These are phyloP conservation scores for Chlorophyllum brunneum DNA, from an alignment of 768 basidiomycete genomes.

Conservation along the genomic window DNA sequence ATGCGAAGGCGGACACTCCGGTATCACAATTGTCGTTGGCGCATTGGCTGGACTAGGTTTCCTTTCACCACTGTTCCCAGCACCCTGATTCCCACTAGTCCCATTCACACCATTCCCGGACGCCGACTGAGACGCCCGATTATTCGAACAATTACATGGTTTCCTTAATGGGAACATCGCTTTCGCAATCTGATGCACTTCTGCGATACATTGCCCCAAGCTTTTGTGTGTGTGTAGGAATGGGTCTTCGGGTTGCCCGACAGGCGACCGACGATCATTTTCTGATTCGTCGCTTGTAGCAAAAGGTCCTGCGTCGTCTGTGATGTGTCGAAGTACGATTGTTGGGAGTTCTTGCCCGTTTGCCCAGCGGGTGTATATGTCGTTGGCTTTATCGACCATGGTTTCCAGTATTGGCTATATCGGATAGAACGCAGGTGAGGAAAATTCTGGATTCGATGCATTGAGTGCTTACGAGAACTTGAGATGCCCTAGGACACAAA, in stretches of 20 bases:
- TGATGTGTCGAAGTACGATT: constrained; percentile 35
- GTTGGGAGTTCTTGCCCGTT: constrained; percentile 41
- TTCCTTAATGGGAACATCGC: constrained; percentile 40
- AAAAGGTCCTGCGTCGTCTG: constrained; percentile 26
- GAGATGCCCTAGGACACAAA: constrained; percentile 40
- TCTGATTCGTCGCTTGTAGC: constrained; percentile 18
- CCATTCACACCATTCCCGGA: no score
- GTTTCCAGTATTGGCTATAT: constrained; percentile 42
- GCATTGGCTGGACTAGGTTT: not conserved
- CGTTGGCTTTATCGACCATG: constrained; percentile 48
- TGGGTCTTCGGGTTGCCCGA: constrained; percentile 16
- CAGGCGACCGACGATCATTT: constrained; percentile 11
- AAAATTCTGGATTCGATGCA: not conserved
- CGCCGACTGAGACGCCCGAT: not conserved
- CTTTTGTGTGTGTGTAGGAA: constrained; percentile 38
- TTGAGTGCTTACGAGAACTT: constrained; percentile 39
- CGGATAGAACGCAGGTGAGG: constrained; percentile 8
- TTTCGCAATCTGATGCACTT: constrained; percentile 42
- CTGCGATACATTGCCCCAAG: constrained; percentile 43
- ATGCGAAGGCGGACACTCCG: constrained; percentile 34
- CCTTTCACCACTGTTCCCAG: not conserved
- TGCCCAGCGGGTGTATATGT: constrained; percentile 45
- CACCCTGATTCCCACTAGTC: constrained; percentile 10
- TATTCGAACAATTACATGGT: constrained; percentile 36
- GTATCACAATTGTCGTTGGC: not conserved